A percentile compares a stretch with the other conserved stretches of the same genome.
These are phyloP conservation scores for Penicillium longicatenatum DNA, from an alignment of 495 filamentous ascomycete genomes.

Conservation along the genomic window DNA sequence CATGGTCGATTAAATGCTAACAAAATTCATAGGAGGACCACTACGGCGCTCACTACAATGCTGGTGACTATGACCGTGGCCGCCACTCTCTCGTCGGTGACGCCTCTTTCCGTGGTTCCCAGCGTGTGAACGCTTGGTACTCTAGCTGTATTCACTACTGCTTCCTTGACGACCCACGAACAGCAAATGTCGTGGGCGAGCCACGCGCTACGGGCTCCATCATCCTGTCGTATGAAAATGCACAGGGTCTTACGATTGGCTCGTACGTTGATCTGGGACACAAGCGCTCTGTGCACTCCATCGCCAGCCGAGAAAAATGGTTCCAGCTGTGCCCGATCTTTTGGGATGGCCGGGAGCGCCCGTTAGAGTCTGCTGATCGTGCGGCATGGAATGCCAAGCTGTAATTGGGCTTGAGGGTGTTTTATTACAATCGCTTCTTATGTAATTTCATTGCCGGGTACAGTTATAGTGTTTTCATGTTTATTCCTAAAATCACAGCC, in stretches of 20 bases:
- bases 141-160: constrained; percentile 68
- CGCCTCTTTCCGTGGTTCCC: constrained; percentile 60
- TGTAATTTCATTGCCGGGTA: not conserved
- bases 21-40: constrained; percentile 57
- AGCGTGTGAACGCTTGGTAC: constrained; percentile 70
- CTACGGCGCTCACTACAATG: constrained; percentile 65
- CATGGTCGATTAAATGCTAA: constrained; percentile 8
- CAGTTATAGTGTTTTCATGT: not conserved
- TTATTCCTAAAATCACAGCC: not conserved
- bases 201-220: constrained; percentile 60
- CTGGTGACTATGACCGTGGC: constrained; percentile 65
- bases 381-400: constrained; percentile 53
- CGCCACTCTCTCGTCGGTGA: constrained; percentile 70
- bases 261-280: constrained; percentile 68
- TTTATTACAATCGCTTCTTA: not conserved
- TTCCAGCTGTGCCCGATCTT: constrained; percentile 66
- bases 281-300: constrained; percentile 64
- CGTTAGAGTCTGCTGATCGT: constrained; percentile 48
- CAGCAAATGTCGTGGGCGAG: constrained; percentile 63
- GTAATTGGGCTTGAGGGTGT: constrained; percentile 13
- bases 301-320: constrained; percentile 63
- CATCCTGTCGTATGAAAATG: constrained; percentile 66
- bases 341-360: constrained; percentile 47
- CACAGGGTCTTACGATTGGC: constrained; percentile 63
- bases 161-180: constrained; percentile 70